Conservation (phyloP, 768 basidiomycete genomes). For the Xanthoconium stramineum region DNA sequence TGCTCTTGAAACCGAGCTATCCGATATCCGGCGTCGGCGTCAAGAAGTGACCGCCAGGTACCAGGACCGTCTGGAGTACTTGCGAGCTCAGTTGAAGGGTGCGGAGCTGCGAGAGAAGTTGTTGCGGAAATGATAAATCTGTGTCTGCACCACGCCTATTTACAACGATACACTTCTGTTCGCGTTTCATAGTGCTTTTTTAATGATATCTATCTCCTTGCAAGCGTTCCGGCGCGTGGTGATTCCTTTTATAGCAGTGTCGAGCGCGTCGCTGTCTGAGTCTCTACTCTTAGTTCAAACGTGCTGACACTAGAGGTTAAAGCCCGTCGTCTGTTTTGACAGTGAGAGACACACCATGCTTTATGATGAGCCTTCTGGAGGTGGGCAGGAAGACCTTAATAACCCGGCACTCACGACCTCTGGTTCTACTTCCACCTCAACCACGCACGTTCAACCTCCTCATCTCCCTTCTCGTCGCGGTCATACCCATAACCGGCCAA, state of each 20-base stretch:
- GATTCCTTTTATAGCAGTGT: constrained; percentile 2
- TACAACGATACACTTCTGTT: constrained; percentile 1
- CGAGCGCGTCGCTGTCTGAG: not conserved
- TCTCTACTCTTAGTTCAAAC: too few relatives aligned
- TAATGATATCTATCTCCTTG: not conserved
- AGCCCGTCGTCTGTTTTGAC: not conserved
- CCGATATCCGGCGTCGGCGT: constrained; percentile 64
- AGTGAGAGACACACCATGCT: constrained; percentile 7
- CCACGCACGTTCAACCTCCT: constrained; percentile 23
- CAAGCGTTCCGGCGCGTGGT: too few relatives aligned
- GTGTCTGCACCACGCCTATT: not conserved
- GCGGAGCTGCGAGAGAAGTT: constrained; percentile 83
- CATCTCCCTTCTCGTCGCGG: constrained; percentile 44
- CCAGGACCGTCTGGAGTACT: constrained; percentile 71
- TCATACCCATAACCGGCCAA: constrained; percentile 58
- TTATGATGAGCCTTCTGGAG: constrained; percentile 16
- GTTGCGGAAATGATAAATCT: constrained; percentile 47
- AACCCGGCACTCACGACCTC: constrained; percentile 31
- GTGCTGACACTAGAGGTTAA: not conserved
- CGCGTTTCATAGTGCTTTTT: constrained; percentile 17
- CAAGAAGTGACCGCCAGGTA: constrained; percentile 73
- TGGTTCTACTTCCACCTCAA: constrained; percentile 42
- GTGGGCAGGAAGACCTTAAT: constrained; percentile 31
- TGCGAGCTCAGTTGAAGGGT: constrained; percentile 78
- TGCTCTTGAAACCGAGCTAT: constrained; percentile 55